phyloP scores from a whole-genome alignment of 208 protist species.

The Wallacemonas sp. region DNA sequence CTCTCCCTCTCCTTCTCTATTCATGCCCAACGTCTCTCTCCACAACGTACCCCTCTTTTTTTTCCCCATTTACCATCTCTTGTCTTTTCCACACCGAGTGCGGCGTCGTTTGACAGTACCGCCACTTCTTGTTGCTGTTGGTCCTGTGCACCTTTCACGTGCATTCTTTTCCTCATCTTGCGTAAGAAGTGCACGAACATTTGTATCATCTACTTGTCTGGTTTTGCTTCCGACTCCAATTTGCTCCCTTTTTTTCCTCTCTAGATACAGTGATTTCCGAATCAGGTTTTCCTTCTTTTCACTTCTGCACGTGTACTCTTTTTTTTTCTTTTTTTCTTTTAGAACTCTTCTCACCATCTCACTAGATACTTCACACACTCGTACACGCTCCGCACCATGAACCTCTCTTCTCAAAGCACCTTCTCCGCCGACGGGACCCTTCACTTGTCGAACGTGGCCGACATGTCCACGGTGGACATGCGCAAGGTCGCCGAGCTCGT shows the following conservation, averaged over 20 bases:
- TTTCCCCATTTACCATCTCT: no score
- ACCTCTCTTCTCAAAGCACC: not conserved
- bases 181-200: no score
- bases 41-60: no score
- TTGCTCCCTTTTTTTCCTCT: constrained; percentile 3
- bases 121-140: not conserved
- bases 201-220: not conserved
- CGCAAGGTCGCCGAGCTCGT: constrained; percentile 68
- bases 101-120: not conserved
- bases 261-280: not conserved
- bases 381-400: not conserved
- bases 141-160: not conserved
- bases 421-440: not conserved
- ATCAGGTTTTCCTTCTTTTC: not conserved
- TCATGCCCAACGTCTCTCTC: not conserved
- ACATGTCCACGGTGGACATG: constrained; percentile 25
- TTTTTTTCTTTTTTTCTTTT: constrained; percentile 1
- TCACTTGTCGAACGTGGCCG: not conserved
- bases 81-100: no score
- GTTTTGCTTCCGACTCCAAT: not conserved
- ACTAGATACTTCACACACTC: not conserved
- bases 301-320: not conserved
- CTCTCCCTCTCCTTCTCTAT: not conserved
- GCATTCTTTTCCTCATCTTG: not conserved
- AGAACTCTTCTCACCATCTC: not conserved